These are phyloP conservation scores for Petunia hybrid DNA, from an alignment of 305 asterid genomes.

Conservation along the genomic window DNA sequence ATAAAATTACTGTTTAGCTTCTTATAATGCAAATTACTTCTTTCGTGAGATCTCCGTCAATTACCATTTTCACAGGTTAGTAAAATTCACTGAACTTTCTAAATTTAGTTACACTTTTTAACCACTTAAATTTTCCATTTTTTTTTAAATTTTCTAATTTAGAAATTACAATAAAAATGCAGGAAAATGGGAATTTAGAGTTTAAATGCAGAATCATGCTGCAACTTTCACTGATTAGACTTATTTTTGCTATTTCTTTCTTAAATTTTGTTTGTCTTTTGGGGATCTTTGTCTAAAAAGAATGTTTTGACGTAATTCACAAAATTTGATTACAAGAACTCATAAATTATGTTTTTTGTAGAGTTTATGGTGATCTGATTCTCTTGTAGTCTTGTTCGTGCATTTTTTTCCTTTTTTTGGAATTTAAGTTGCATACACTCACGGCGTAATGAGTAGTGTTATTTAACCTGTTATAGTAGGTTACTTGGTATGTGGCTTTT, in stretches of 20 bases:
- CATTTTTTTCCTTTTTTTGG: not conserved
- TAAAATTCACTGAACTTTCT: slow-evolving; percentile 32
- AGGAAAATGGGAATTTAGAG: slow-evolving; percentile 19
- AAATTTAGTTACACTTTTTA: slow-evolving; percentile 4
- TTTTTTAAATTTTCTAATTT: not conserved
- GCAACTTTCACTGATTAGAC: slow-evolving; percentile 24
- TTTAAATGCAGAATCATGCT: slow-evolving; percentile 22
- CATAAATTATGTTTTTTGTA: not conserved
- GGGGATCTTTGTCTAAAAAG: slow-evolving; percentile 30
- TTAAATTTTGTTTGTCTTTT: slow-evolving; percentile 23
- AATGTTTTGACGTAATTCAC: slow-evolving; percentile 29
- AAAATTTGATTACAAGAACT: not conserved
- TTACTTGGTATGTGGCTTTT: no score
- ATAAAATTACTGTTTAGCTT: slow-evolving; percentile 51
- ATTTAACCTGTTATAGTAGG: no score
- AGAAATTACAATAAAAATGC: not conserved
- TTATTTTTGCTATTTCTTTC: slow-evolving; percentile 10
- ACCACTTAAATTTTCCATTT: not conserved
- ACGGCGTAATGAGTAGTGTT: no score
- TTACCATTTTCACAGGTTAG: slow-evolving; percentile 50
- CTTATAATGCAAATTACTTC: slow-evolving; percentile 47
- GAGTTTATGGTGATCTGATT: not conserved
- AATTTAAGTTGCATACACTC: not conserved
- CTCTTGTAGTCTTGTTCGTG: not conserved
- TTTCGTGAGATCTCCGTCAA: slow-evolving; percentile 64